Base-by-base conservation (phyloP, 1,284 basidiomycete species). In the Melanopsichium pennsylvanicum region DNA sequence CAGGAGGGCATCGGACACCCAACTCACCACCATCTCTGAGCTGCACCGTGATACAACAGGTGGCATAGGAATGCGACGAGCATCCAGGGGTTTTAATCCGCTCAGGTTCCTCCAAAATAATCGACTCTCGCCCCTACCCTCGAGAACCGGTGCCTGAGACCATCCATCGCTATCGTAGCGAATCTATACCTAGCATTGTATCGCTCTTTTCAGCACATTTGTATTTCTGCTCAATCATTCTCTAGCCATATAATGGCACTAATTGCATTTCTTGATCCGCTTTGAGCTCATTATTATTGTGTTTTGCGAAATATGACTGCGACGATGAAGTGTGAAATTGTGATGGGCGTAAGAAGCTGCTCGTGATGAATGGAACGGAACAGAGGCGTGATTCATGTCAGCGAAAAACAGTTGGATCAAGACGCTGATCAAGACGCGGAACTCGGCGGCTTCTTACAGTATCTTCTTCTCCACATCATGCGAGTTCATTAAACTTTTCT, bases 91-190 rank as follows among this genome's bases (percentile, higher is more conserved):
- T 26, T 55, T 63, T 45, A 59, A 52, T 22, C 43, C 55, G 9
- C 48, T 70, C 32, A 45, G 40, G 9, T 70, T 70, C 51, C 25
- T 70, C 31, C 66, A 63, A 15, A 56, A 51, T 40, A 63, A 68
- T 31, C 64, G 64, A 19, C 45, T 68, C 29, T 62, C 64, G 27
- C 54, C 64, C 22, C 35, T 68, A n/a, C 64, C 64, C 7, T 32
- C 48, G n/a, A 56, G 60, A 44, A 38, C 40, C 12, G 61, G 43
- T 26, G 33, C 16, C n/a, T 44, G 29, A 23, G 18, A 11, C n/a
- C n/a, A n/a, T n/a, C n/a, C n/a, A n/a, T n/a, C n/a, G n/a, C n/a
- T n/a, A n/a, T n/a, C n/a, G n/a, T 31, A n/a, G 22, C 32, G 26
- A 33, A 21, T 19, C 13, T 23, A 18, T 16, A 10, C 45, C 16